These are phyloP conservation scores for Pichia paraexigua DNA, from an alignment of 805 yeast species.

Conservation along the genomic window DNA sequence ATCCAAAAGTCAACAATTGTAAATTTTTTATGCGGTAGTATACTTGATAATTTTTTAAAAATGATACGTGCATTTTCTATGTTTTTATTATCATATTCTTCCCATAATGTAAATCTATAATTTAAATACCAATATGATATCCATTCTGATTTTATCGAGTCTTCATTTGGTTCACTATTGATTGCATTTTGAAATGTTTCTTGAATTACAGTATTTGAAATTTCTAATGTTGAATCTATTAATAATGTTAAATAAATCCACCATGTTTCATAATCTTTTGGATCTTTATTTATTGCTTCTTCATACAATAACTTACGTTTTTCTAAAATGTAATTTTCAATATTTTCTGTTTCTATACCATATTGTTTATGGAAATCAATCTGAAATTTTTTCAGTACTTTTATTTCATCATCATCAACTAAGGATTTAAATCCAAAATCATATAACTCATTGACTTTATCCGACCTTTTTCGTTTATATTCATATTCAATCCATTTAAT, in stretches of 20 bases:
- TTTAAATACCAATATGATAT: constrained; percentile 61
- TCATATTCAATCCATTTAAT: constrained; percentile 69
- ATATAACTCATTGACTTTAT: constrained; percentile 54
- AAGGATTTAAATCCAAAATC: constrained; percentile 40
- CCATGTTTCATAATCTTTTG: constrained; percentile 71
- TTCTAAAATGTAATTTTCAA: constrained; percentile 42
- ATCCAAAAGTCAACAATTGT: constrained; percentile 74
- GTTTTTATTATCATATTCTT: constrained; percentile 42
- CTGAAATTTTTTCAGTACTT: constrained; percentile 34
- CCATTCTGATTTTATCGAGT: constrained; percentile 39
- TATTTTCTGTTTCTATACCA: constrained; percentile 42
- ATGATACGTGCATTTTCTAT: constrained; percentile 38
- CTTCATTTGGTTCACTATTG: constrained; percentile 33
- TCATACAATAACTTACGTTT: constrained; percentile 55
- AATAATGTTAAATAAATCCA: constrained; percentile 60
- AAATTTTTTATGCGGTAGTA: constrained; percentile 52
- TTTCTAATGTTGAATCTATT: constrained; percentile 25
- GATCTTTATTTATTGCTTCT: constrained; percentile 34
- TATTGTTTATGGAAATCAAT: constrained; percentile 57
- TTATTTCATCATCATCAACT: constrained; percentile 17
- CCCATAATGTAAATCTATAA: constrained; percentile 56
- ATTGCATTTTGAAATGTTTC: constrained; percentile 41
- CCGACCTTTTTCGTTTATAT: constrained; percentile 46
- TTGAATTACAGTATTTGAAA: constrained; percentile 23
- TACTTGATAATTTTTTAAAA: constrained; percentile 41